Evolutionary conservation across 306 rosid species (phyloP).

Genomic region (Crotalaria pallida): DNA sequence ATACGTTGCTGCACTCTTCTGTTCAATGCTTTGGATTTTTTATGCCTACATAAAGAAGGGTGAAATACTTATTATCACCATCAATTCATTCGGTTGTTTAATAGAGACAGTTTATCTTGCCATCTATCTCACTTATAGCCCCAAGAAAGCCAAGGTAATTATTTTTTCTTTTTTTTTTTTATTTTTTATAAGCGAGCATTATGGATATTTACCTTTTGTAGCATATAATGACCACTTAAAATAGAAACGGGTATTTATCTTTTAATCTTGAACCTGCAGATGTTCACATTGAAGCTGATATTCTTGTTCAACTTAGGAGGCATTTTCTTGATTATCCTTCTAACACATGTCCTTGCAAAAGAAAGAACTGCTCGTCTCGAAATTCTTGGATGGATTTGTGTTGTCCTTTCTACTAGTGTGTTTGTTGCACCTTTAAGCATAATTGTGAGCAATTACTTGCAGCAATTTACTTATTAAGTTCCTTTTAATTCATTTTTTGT

Average conservation of each 20-base stretch:
- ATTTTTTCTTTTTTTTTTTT: too few relatives aligned
- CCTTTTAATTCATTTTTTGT: background rate
- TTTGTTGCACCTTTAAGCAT: slow-evolving; percentile 88
- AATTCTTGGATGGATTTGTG: slow-evolving; percentile 88
- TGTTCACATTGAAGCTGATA: slow-evolving; percentile 60
- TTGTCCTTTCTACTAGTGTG: slow-evolving; percentile 66
- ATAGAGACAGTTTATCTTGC: slow-evolving; percentile 74
- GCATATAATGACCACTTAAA: too few relatives aligned
- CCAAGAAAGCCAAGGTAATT: slow-evolving; percentile 66
- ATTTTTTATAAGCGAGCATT: too few relatives aligned
- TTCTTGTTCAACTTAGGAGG: slow-evolving; percentile 65
- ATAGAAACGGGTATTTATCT: too few relatives aligned
- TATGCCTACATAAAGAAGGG: slow-evolving; percentile 69
- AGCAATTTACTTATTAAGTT: background rate
- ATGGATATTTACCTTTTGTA: too few relatives aligned
- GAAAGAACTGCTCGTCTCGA: slow-evolving; percentile 43
- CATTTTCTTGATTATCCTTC: slow-evolving; percentile 53
- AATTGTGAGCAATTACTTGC: slow-evolving; percentile 37
- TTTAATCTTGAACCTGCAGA: slow-evolving; percentile 47
- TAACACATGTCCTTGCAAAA: slow-evolving; percentile 60
- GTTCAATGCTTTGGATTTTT: slow-evolving; percentile 87
- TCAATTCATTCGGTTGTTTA: slow-evolving; percentile 65
- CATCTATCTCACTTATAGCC: slow-evolving; percentile 58
- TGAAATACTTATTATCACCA: slow-evolving; percentile 69
- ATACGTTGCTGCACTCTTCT: slow-evolving; percentile 81